phyloP scores from a whole-genome alignment of 495 filamentous ascomycete genomes.

The Chaetomidium leptoderma region DNA sequence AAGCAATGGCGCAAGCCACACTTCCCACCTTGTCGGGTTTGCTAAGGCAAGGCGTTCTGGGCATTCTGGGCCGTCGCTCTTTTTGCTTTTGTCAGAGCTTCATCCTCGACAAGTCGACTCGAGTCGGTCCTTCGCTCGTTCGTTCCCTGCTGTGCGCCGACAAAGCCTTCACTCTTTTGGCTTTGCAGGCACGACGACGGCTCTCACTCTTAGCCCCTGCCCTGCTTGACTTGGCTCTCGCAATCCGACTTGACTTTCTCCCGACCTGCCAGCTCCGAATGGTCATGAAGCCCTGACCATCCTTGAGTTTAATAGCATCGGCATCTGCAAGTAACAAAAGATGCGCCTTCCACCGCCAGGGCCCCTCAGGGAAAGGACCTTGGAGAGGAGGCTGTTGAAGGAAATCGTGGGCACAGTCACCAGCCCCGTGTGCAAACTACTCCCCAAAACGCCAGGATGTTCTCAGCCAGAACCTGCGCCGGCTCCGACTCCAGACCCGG shows the following conservation, averaged over 20 bases:
- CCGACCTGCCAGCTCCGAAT: not conserved
- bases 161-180: slow-evolving; percentile 20
- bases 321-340: not conserved
- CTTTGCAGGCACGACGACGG: not conserved
- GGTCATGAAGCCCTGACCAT: slow-evolving; percentile 8
- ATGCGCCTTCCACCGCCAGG: slow-evolving; percentile 14
- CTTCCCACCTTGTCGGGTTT: not conserved
- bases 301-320: not conserved
- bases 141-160: not conserved
- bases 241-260: not conserved
- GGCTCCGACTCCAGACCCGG: slow-evolving; percentile 9
- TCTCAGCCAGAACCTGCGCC: not conserved
- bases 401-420: not conserved
- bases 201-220: too few relatives aligned
- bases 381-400: not conserved
- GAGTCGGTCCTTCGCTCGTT: not conserved
- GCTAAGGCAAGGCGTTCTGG: not conserved
- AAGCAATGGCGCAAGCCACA: not conserved
- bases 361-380: slow-evolving; percentile 3
- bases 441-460: slow-evolving; percentile 13
- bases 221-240: not conserved
- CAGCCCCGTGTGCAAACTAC: slow-evolving; percentile 9
- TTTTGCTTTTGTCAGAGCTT: not conserved
- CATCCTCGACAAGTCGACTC: not conserved
- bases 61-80: not conserved